phyloP scores from a whole-genome alignment of 345 rosid species.

The Hibiscus trionum region DNA sequence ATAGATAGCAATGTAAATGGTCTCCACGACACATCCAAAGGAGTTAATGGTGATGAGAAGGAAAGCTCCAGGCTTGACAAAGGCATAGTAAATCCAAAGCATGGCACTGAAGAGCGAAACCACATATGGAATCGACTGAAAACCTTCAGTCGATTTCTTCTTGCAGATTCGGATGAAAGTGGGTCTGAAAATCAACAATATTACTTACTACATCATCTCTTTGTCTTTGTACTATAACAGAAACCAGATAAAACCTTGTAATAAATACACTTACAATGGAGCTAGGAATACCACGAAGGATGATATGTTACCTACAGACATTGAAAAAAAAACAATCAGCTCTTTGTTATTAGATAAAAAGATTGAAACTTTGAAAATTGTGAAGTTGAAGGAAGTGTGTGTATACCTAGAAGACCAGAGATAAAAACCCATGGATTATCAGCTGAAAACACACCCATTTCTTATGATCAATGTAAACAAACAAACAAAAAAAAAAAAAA shows the following conservation, averaged over 20 bases:
- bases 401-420: conserved; percentile 20
- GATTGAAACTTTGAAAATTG: background rate
- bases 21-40: conserved; percentile 30
- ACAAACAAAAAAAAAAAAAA: background rate
- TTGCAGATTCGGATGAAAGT: conserved; percentile 26
- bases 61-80: conserved; percentile 23
- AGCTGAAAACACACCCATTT: conserved; percentile 19
- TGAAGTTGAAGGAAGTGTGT: background rate
- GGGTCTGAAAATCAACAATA: conserved; percentile 22
- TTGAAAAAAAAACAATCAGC: background rate
- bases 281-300: conserved; percentile 33
- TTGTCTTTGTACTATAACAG: background rate
- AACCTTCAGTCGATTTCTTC: conserved; percentile 40
- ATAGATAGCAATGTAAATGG: conserved; percentile 27
- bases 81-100: conserved; percentile 40
- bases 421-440: conserved; percentile 18
- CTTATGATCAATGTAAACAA: background rate
- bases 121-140: conserved; percentile 22
- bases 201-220: background rate
- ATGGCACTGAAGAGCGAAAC: conserved; percentile 25
- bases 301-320: conserved; percentile 21
- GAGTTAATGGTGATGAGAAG: conserved; percentile 41
- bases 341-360: background rate
- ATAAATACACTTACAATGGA: conserved; percentile 25
- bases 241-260: background rate